Evolutionary conservation across 2,329 filamentous ascomycete genomes (phyloP).

Genomic region (Akanthomyces uredinophilus): DNA sequence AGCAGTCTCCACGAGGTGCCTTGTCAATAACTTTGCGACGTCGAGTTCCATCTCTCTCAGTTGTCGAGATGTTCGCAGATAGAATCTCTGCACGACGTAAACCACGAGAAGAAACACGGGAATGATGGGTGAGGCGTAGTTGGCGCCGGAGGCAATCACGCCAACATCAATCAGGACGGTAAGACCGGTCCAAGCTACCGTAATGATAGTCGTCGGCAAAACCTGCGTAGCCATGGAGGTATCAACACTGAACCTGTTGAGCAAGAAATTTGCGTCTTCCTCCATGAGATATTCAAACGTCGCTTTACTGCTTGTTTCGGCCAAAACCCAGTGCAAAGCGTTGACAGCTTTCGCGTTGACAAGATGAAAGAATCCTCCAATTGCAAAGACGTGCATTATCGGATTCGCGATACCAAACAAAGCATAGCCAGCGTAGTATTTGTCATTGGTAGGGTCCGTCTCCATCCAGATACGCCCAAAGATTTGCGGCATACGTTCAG

Average conservation of each 20-base stretch:
- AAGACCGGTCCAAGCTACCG: not conserved
- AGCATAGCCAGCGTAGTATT: constrained; percentile 5
- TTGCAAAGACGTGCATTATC: not conserved
- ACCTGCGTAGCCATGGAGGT: constrained; percentile 21
- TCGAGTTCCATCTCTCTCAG: constrained; percentile 32
- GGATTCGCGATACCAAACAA: not conserved
- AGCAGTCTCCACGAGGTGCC: constrained; percentile 37
- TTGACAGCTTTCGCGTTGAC: not conserved
- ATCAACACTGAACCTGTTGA: constrained; percentile 25
- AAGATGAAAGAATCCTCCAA: not conserved
- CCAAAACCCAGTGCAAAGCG: not conserved
- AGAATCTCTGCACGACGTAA: constrained; percentile 27
- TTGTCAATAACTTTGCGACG: constrained; percentile 28
- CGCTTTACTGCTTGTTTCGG: not conserved
- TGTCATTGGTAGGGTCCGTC: not conserved
- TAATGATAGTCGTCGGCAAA: constrained; percentile 16
- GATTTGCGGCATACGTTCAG: constrained; percentile 1
- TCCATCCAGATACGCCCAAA: constrained; percentile 14
- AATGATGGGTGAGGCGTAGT: constrained; percentile 26
- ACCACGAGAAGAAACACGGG: constrained; percentile 23
- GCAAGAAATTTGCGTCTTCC: constrained; percentile 19
- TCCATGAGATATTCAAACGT: not conserved
- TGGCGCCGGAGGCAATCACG: constrained; percentile 21
- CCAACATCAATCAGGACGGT: constrained; percentile 15
- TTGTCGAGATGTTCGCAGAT: constrained; percentile 32